Evolutionary conservation across 306 rosid genomes (phyloP).

Genomic region (Prunus padus): DNA sequence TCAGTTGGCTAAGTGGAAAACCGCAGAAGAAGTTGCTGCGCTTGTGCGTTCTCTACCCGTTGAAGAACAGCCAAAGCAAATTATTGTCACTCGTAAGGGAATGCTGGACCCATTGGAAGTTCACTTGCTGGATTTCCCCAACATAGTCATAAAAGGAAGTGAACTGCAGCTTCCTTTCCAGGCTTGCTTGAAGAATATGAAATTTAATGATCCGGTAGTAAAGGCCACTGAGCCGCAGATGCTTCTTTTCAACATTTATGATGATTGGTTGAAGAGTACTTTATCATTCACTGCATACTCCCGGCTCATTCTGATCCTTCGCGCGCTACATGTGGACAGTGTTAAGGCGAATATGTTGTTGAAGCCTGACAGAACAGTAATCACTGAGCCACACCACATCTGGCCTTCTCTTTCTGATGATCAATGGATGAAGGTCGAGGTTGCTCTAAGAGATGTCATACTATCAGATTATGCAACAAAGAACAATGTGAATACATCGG

Average conservation of each 20-base stretch:
- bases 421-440: slow-evolving; percentile 99
- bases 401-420: slow-evolving; percentile 99
- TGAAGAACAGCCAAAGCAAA: slow-evolving; percentile 98
- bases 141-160: slow-evolving; percentile 98
- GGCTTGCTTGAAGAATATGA: slow-evolving; percentile 95
- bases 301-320: slow-evolving; percentile 84
- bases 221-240: slow-evolving; percentile 99
- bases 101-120: slow-evolving; percentile 99
- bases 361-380: slow-evolving; percentile 90
- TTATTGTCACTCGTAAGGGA: slow-evolving; percentile 97
- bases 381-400: slow-evolving; percentile 96
- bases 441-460: slow-evolving; percentile 95
- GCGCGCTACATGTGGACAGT: slow-evolving; percentile 95
- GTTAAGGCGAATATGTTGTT: slow-evolving; percentile 98
- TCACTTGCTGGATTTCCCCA: slow-evolving; percentile 91
- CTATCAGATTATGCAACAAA: slow-evolving; percentile 97
- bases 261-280: slow-evolving; percentile 98
- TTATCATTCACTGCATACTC: slow-evolving; percentile 98
- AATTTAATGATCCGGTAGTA: slow-evolving; percentile 93
- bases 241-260: slow-evolving; percentile 98
- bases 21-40: slow-evolving; percentile 99
- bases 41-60: slow-evolving; percentile 97
- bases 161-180: slow-evolving; percentile 99
- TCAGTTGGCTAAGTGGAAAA: slow-evolving; percentile 99
- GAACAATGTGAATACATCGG: slow-evolving; percentile 96